phyloP scores from a whole-genome alignment of 116 monocot species.

The Dioscorea cayenensis region DNA sequence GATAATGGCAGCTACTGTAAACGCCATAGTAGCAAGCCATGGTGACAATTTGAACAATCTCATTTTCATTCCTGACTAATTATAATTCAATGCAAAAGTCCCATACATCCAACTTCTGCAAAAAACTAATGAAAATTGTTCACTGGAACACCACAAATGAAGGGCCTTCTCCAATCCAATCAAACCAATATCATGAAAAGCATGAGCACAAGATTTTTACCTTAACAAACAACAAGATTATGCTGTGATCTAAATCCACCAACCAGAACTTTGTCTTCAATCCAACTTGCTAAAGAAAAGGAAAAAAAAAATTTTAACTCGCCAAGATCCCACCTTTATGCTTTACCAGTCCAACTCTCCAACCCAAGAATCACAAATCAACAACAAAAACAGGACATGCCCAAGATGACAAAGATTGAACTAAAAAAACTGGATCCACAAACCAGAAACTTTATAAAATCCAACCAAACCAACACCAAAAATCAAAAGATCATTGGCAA shows the following conservation, averaged over 20 bases:
- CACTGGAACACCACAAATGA: neutral
- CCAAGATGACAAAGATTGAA: no score
- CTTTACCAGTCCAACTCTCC: no score
- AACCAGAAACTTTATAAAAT: no score
- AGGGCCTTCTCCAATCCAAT: neutral
- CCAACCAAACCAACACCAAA: no score
- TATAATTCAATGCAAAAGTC: neutral
- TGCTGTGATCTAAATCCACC: neutral
- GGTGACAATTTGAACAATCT: constrained; percentile 38
- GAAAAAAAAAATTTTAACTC: no score
- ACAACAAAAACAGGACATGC: no score
- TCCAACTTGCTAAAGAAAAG: neutral
- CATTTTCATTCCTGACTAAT: constrained; percentile 14
- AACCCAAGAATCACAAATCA: no score
- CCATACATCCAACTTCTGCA: neutral
- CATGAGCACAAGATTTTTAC: neutral
- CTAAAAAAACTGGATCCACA: no score
- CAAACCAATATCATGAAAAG: neutral
- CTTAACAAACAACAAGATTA: neutral
- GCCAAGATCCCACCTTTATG: no score
- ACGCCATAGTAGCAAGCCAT: constrained; percentile 16
- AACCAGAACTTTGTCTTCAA: neutral
- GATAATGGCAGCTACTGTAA: constrained; percentile 17
- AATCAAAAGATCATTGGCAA: no score
- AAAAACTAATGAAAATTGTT: neutral